Percentiles rank a stretch among this genome's conserved stretches.
These are phyloP conservation scores for Catharanthus roseus DNA, from an alignment of 257 asterid species.

Conservation along the genomic window DNA sequence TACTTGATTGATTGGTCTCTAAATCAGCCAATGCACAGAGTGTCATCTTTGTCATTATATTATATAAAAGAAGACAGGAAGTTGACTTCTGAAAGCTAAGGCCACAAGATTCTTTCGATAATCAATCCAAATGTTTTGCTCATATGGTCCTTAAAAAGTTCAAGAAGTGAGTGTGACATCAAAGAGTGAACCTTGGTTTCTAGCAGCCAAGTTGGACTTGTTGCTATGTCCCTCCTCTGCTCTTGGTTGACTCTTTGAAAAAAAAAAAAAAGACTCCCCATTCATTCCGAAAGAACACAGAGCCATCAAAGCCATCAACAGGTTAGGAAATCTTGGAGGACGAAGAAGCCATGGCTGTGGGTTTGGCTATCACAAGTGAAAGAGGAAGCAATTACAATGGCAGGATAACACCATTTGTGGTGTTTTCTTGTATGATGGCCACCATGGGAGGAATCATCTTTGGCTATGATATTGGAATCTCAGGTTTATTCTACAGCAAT, in stretches of 20 bases:
- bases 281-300: background rate
- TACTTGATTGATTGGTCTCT: background rate
- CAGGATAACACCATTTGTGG: constrained; percentile 50
- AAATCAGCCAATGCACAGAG: background rate
- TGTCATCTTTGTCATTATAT: background rate
- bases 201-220: constrained; percentile 29
- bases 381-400: constrained; percentile 44
- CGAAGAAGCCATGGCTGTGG: constrained; percentile 46
- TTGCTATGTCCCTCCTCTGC: background rate
- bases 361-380: constrained; percentile 27
- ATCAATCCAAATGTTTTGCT: background rate
- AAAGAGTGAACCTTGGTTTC: constrained; percentile 9
- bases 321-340: background rate
- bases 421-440: constrained; percentile 66
- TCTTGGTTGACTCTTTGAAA: background rate
- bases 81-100: background rate
- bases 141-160: constrained; percentile 1
- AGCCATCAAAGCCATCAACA: background rate
- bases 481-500: constrained; percentile 38
- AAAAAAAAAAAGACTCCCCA: background rate
- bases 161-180: background rate
- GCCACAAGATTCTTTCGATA: background rate
- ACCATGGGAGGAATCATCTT: constrained; percentile 79
- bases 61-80: background rate
- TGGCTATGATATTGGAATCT: constrained; percentile 85